phyloP scores from a whole-genome alignment of 1,284 basidiomycete species.

The Ceratobasidium papillatum region DNA sequence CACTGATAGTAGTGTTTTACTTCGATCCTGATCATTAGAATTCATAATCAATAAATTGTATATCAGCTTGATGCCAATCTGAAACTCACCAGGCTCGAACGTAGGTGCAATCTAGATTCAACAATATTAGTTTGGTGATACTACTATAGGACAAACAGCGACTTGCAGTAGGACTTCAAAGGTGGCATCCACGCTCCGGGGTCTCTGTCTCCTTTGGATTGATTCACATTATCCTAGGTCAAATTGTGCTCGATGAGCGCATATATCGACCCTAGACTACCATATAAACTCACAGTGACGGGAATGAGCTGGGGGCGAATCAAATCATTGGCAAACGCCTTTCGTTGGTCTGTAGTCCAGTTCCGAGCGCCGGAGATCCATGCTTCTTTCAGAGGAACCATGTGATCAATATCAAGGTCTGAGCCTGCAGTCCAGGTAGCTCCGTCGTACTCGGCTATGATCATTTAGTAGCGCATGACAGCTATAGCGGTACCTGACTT shows the following conservation, averaged over 20 bases:
- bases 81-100: conserved; percentile 29
- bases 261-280: background rate
- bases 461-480: conserved; percentile 23
- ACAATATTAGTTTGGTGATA: background rate
- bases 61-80: background rate
- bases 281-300: conserved; percentile 53
- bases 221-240: conserved; percentile 51
- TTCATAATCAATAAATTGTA: background rate
- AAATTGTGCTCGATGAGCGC: background rate
- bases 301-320: conserved; percentile 62
- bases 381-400: conserved; percentile 50
- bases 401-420: conserved; percentile 63
- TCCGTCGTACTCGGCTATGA: conserved; percentile 55
- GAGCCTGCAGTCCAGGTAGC: conserved; percentile 61
- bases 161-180: conserved; percentile 52
- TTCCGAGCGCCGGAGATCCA: conserved; percentile 62
- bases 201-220: conserved; percentile 57
- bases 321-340: conserved; percentile 63
- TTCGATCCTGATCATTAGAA: conserved; percentile 25
- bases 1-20: conserved; percentile 60
- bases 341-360: conserved; percentile 60
- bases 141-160: conserved; percentile 58
- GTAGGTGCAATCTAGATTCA: conserved; percentile 40
- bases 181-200: conserved; percentile 61
- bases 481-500: background rate